phyloP scores from a whole-genome alignment of 2,329 filamentous ascomycete genomes.

The Colletotrichum falcatum region DNA sequence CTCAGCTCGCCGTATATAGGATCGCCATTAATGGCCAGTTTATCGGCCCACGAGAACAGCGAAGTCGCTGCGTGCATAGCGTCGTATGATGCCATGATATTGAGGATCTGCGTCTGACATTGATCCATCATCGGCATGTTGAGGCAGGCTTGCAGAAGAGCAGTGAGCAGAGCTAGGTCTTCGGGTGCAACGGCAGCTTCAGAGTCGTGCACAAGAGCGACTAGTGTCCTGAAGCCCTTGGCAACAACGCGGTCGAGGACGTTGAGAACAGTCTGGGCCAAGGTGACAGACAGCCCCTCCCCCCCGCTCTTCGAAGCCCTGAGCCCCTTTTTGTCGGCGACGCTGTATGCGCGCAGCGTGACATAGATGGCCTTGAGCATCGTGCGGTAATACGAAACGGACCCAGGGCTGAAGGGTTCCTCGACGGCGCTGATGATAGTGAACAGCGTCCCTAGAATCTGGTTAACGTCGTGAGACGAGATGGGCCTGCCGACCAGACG shows the following conservation, averaged over 20 bases:
- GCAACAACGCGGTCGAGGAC: constrained; percentile 84
- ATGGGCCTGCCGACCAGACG: constrained; percentile 73
- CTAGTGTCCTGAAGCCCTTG: constrained; percentile 84
- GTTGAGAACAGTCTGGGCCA: constrained; percentile 77
- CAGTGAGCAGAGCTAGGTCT: constrained; percentile 89
- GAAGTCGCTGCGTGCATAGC: constrained; percentile 85
- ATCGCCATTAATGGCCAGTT: constrained; percentile 80
- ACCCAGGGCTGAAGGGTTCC: constrained; percentile 64
- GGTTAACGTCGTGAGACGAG: constrained; percentile 62
- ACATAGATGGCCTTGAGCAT: constrained; percentile 89
- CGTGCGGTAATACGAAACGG: constrained; percentile 80
- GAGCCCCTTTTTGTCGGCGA: constrained; percentile 46
- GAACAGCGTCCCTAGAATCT: constrained; percentile 63
- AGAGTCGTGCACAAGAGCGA: constrained; percentile 83
- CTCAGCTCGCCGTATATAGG: constrained; percentile 95
- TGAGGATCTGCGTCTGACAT: constrained; percentile 76
- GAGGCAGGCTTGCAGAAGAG: constrained; percentile 86
- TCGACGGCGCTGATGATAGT: constrained; percentile 66
- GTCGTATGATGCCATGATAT: constrained; percentile 77
- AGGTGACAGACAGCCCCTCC: constrained; percentile 55
- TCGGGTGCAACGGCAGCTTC: constrained; percentile 74
- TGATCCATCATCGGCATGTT: constrained; percentile 81
- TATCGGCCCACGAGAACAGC: constrained; percentile 94
- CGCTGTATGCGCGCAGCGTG: constrained; percentile 75
- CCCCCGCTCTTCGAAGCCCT: constrained; percentile 41